Percentiles rank a stretch among this genome's conserved stretches.
phyloP scores from a whole-genome alignment of 2,329 filamentous ascomycete species.

The Penicillium sp. region DNA sequence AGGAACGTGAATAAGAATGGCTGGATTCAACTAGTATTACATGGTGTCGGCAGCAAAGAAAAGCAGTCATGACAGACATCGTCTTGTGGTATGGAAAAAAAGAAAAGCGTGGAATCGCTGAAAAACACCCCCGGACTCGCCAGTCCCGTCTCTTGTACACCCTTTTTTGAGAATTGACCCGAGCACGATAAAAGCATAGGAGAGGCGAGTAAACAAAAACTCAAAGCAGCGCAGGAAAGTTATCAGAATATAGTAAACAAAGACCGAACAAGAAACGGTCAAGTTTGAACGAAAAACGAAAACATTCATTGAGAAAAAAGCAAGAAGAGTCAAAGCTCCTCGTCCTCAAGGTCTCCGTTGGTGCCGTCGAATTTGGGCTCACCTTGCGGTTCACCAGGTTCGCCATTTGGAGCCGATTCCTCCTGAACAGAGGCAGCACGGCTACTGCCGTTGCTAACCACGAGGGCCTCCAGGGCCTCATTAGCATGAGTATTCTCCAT shows the following conservation, averaged over 20 bases:
- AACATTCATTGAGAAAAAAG: slow-evolving; percentile 1
- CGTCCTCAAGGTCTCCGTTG: background rate
- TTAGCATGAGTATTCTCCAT: slow-evolving; percentile 42
- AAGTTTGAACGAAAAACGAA: slow-evolving; percentile 11
- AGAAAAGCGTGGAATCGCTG: slow-evolving; percentile 12
- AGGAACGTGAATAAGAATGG: slow-evolving; percentile 5
- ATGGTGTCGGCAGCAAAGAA: slow-evolving; percentile 14
- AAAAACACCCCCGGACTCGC: slow-evolving; percentile 16
- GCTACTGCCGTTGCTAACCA: slow-evolving; percentile 33
- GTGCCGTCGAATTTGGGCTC: slow-evolving; percentile 2
- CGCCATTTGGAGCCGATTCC: slow-evolving; percentile 18
- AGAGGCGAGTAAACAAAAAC: slow-evolving; percentile 10
- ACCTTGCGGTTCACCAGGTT: slow-evolving; percentile 14
- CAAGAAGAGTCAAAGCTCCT: slow-evolving; percentile 1
- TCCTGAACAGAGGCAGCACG: slow-evolving; percentile 25
- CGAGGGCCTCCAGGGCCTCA: slow-evolving; percentile 39
- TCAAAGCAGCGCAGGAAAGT: slow-evolving; percentile 4
- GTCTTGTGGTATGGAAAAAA: slow-evolving; percentile 12
- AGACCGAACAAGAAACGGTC: slow-evolving; percentile 5
- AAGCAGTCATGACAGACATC: slow-evolving; percentile 18
- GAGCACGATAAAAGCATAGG: slow-evolving; percentile 3
- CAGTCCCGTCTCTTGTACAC: slow-evolving; percentile 18
- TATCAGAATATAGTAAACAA: slow-evolving; percentile 7
- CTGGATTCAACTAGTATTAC: slow-evolving; percentile 27
- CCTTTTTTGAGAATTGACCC: slow-evolving; percentile 13